These are phyloP conservation scores for Eremochloa ophiuroides DNA, from an alignment of 176 grass and related monocot genomes.

Conservation along the genomic window DNA sequence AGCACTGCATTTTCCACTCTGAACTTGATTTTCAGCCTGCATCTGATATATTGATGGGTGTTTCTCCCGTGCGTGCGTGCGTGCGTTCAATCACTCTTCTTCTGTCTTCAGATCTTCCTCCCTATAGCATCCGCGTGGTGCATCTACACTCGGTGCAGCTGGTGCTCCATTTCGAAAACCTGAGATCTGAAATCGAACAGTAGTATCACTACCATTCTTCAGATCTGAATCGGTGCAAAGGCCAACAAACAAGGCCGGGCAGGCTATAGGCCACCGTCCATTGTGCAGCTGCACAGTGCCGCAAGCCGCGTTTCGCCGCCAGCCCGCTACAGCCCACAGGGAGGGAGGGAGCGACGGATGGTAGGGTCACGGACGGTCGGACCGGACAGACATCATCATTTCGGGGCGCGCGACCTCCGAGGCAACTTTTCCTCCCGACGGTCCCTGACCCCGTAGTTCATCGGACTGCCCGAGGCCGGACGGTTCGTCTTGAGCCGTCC, in stretches of 20 bases:
- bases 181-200: not conserved
- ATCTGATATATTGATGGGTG: not conserved
- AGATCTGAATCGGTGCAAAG: not conserved
- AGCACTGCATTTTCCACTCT: not conserved
- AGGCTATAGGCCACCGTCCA: not conserved
- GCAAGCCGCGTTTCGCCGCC: too few relatives aligned
- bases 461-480: not conserved
- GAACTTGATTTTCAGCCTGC: not conserved
- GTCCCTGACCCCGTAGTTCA: too few relatives aligned
- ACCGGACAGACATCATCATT: not conserved
- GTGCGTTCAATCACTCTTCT: not conserved
- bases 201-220: too few relatives aligned
- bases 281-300: too few relatives aligned
- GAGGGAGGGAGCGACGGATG: not conserved
- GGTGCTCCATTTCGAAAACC: not conserved
- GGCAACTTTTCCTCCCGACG: too few relatives aligned
- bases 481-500: not conserved
- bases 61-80: too few relatives aligned
- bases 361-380: not conserved
- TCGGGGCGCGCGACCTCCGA: not conserved
- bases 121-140: too few relatives aligned
- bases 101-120: not conserved
- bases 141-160: too few relatives aligned
- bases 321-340: too few relatives aligned
- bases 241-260: not conserved